Evolutionary conservation across 2,329 filamentous ascomycete species (phyloP).

Genomic region (Stromatinia cepivora): DNA sequence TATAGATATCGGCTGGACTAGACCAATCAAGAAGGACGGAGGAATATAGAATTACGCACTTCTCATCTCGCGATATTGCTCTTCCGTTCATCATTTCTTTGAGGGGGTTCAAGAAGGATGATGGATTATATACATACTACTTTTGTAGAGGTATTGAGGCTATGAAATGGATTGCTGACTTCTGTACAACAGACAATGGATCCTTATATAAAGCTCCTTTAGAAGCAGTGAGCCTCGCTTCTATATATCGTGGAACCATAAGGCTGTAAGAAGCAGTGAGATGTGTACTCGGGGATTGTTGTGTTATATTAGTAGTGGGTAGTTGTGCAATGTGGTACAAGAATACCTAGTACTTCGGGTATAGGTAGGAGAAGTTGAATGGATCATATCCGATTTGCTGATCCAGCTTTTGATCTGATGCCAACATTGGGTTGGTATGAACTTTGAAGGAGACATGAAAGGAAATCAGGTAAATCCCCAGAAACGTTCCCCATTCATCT

Average conservation of each 20-base stretch:
- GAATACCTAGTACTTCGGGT: neutral
- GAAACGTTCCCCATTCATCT: neutral
- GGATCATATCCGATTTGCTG: neutral
- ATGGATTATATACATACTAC: neutral
- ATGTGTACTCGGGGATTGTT: neutral
- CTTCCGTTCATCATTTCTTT: neutral
- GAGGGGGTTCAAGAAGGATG: neutral
- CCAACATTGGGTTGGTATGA: no score
- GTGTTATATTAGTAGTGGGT: neutral
- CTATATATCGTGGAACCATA: neutral
- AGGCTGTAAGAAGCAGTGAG: neutral
- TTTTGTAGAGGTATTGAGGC: neutral
- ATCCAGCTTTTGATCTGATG: neutral
- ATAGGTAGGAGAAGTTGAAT: neutral
- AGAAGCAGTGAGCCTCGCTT: neutral
- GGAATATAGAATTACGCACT: neutral
- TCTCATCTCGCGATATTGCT: neutral
- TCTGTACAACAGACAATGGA: neutral
- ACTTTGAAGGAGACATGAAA: no score
- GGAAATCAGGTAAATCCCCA: neutral
- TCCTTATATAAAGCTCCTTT: neutral
- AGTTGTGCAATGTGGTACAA: neutral
- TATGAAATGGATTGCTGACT: neutral
- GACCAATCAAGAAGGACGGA: neutral
- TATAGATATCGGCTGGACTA: slow-evolving; percentile 8